Conservation (phyloP, 1,284 basidiomycete species). For the Volvariella volvacea region DNA sequence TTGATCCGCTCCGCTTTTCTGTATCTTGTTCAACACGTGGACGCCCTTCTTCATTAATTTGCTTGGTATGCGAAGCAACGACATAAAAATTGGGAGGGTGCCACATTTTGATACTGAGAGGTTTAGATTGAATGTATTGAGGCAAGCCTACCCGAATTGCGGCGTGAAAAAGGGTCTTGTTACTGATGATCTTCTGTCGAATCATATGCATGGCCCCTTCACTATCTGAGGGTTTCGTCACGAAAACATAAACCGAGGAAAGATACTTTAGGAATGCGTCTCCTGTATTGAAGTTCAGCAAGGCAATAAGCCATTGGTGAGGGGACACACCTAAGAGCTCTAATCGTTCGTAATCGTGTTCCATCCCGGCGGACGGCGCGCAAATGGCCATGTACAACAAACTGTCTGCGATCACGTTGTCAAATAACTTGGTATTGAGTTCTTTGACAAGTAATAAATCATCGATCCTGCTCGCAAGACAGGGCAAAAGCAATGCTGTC, state of each 20-base stretch:
- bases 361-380: slow-evolving; percentile 57
- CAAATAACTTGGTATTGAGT: slow-evolving; percentile 64
- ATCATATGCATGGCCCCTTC: slow-evolving; percentile 61
- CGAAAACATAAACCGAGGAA: slow-evolving; percentile 66
- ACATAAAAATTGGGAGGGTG: slow-evolving; percentile 40
- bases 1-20: background rate
- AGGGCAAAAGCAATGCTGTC: slow-evolving; percentile 63
- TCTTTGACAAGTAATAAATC: slow-evolving; percentile 69
- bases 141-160: slow-evolving; percentile 55
- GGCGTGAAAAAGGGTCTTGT: slow-evolving; percentile 52
- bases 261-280: slow-evolving; percentile 79
- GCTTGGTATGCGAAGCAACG: background rate
- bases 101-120: slow-evolving; percentile 65
- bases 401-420: slow-evolving; percentile 50
- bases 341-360: slow-evolving; percentile 73
- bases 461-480: slow-evolving; percentile 63
- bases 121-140: slow-evolving; percentile 63
- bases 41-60: background rate
- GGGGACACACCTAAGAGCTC: slow-evolving; percentile 62
- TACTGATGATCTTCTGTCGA: slow-evolving; percentile 67
- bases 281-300: slow-evolving; percentile 34
- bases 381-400: slow-evolving; percentile 61
- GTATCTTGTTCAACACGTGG: background rate
- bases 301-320: slow-evolving; percentile 2
- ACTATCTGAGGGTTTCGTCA: slow-evolving; percentile 50